These are phyloP conservation scores for Populus ilicifolia DNA, from an alignment of 345 rosid species.

Conservation along the genomic window DNA sequence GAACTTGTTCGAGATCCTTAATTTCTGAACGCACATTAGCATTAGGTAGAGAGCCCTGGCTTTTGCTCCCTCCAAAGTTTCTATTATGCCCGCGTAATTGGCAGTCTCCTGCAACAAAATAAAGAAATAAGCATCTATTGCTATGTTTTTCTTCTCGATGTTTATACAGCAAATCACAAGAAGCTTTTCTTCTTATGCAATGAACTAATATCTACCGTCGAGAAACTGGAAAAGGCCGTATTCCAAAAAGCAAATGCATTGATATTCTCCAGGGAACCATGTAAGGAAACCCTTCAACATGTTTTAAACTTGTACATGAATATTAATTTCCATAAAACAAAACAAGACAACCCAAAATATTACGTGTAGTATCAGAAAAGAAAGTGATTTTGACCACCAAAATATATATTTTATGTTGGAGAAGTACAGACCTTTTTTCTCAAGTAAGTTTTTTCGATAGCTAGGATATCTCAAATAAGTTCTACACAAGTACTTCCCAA, in stretches of 20 bases:
- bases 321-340: too few species aligned
- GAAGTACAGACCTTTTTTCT: slow-evolving; percentile 40
- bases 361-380: slow-evolving; percentile 12
- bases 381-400: slow-evolving; percentile 4
- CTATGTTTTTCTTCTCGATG: background rate
- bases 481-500: too few species aligned
- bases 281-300: background rate
- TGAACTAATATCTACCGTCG: background rate
- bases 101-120: slow-evolving; percentile 34
- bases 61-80: slow-evolving; percentile 45
- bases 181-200: background rate
- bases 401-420: background rate
- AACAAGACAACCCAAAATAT: background rate
- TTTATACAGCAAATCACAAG: background rate
- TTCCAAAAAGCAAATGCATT: background rate
- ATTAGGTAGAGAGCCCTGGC: slow-evolving; percentile 50
- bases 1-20: slow-evolving; percentile 79
- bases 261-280: background rate
- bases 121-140: background rate
- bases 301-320: background rate
- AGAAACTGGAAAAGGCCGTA: background rate
- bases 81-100: slow-evolving; percentile 27
- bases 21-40: slow-evolving; percentile 79
- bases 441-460: background rate
- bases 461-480: too few species aligned